Base-by-base conservation (phyloP, 345 rosid species). In the Pugionium cornutum region DNA sequence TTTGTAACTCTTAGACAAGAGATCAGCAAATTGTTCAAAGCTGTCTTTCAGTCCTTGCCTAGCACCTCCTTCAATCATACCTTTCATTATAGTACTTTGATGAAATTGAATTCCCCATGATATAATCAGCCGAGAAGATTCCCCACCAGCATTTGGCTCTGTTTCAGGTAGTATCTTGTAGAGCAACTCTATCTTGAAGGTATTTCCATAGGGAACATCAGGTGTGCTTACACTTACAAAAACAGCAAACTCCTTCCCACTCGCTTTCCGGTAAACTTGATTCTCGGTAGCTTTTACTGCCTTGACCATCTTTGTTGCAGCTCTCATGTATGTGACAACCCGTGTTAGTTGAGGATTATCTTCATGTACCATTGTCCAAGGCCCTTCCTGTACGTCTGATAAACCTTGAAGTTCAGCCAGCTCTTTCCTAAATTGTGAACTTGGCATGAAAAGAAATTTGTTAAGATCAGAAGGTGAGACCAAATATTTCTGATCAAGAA, bases 1-100 rank as follows among this genome's bases (percentile, higher is more conserved):
- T 76, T 79, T 82, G 60, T 78, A 77, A 71, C 66, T 80, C 74
- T 77, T 83, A 39, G 82, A 79, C 64, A 92, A 65, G 51, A 92
- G 70, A 65, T 66, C 62, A 35, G 83, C 33, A 71, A 86, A 89
- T 55, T 81, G 79, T n/a, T 79, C 87, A 72, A 89, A 92, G 76
- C 87, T 83, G 48, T 86, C 91, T 63, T 75, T 84, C 45, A 92
- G 59, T 28, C 98, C 97, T 79, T 87, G 89, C 78, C 75, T 82
- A 58, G 68, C 91, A 49, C 97, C 98, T 52, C 87, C 87, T 83
- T 86, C 91, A 67, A 89, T 89, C 94, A 92, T 83, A 58, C 88
- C 80, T 79, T 75, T 88, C 91, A 92, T 86, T 78, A 87, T 73
- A 42, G 87, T 81, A 78, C 65, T 82, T n/a, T 84, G 92, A 63